These are phyloP conservation scores for Calocera cornea DNA, from an alignment of 768 basidiomycete genomes.

Conservation along the genomic window DNA sequence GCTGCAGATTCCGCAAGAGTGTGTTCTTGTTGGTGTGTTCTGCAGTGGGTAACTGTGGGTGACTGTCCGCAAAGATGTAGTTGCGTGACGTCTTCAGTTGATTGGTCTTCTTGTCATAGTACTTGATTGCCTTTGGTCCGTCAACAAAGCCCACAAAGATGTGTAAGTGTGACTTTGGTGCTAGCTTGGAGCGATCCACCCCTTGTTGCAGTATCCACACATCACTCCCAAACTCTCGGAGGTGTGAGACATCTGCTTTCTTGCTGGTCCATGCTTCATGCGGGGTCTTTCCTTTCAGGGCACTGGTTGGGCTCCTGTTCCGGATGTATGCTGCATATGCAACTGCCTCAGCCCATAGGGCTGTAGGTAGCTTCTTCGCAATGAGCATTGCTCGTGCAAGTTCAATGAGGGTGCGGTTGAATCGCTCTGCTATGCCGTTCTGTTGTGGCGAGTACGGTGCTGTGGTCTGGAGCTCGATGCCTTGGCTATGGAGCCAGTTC, in stretches of 20 bases:
- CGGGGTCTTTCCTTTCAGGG: constrained; percentile 18
- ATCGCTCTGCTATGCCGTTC: constrained; percentile 33
- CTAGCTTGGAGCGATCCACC: constrained; percentile 11
- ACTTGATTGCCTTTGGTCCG: constrained; percentile 14
- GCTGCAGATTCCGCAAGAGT: neutral
- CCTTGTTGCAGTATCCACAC: constrained; percentile 24
- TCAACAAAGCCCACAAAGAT: constrained; percentile 14
- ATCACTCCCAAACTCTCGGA: constrained; percentile 27
- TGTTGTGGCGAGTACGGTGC: constrained; percentile 22
- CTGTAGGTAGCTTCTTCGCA: neutral
- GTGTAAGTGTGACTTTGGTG: constrained; percentile 13
- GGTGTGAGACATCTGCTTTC: constrained; percentile 23
- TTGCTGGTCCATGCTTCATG: constrained; percentile 18
- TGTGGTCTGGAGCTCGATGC: constrained; percentile 21
- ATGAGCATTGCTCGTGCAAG: constrained; percentile 27
- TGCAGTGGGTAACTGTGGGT: neutral
- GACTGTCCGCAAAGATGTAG: constrained; percentile 5
- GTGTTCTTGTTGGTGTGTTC: neutral
- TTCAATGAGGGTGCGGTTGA: constrained; percentile 29
- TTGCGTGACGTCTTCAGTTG: constrained; percentile 11
- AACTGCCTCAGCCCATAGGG: neutral
- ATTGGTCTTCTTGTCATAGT: constrained; percentile 12
- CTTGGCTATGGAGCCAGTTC: constrained; percentile 23
- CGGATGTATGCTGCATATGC: constrained; percentile 21
- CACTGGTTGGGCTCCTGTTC: constrained; percentile 22